Base-by-base conservation (phyloP, 2,329 filamentous ascomycete species). In the Paecilomyces sp. region DNA sequence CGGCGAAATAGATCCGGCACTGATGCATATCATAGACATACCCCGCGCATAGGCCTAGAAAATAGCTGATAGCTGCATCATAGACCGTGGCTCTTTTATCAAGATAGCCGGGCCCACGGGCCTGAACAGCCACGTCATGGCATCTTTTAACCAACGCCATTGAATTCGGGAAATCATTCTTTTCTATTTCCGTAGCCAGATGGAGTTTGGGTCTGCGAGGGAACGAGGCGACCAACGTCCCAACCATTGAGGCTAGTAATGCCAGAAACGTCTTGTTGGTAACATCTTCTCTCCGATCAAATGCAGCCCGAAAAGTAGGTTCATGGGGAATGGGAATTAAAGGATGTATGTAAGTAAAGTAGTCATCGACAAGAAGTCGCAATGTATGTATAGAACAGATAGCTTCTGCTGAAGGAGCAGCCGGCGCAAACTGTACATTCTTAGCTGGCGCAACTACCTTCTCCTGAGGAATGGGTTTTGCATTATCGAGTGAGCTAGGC, bases 271-370 rank as follows among this genome's bases (percentile, higher is more conserved):
- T 77, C 15, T 67, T 66, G 61, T 75, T 76, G 13, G 68, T 74
- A 18, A 70, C 60, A 67, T 80, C 77, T 63, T 79, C 74, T 56
- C 78, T 69, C 33, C 71, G 69, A 53, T 74, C 74, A 61, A 80
- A 74, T 1, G 76, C 74, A 56, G 72, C 71, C 54, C 77, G 74
- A 58, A 79, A 80, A 24, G 75, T 76, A 18, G 75, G 76, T 57
- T 80, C 78, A 64, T 80, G 78, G 4, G 78, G 77, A 28, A 80
- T 59, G 4, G 78, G 77, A 13, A 79, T 71, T 56, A 80, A 63
- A 13, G 78, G 78, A 62, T 80, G 78, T 41, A 80, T 80, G 61
- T 78, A 79, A 7, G 73, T 77, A 58, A 80, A 80, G 58, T 74
- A 80, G 65, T 80, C 78, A 62, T 80, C 77, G 12, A 80, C 61